Evolutionary conservation across 305 asterid species (phyloP).

Genomic region (Fraxinus xanthoxyloides): DNA sequence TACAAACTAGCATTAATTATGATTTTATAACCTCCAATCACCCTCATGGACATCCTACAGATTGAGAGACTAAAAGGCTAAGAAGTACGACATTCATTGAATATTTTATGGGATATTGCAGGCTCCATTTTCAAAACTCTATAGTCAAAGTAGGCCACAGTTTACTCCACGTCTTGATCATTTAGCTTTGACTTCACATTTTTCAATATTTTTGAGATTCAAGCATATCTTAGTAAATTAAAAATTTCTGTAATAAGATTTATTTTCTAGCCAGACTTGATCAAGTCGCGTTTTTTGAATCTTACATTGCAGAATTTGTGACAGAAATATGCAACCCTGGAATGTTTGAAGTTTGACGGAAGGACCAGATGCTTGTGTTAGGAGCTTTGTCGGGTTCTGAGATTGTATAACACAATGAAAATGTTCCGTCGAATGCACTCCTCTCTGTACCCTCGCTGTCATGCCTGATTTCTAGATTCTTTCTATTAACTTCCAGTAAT

Average conservation of each 20-base stretch:
- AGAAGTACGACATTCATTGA: not conserved
- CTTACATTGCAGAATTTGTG: not conserved
- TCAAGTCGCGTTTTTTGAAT: not conserved
- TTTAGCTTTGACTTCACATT: not conserved
- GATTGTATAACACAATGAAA: not conserved
- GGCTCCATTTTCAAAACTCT: not conserved
- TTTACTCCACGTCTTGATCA: not conserved
- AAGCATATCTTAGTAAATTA: not conserved
- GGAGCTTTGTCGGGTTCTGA: not conserved
- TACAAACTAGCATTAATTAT: not conserved
- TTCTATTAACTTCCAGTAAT: not conserved
- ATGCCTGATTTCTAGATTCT: not conserved
- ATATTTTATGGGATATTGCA: not conserved
- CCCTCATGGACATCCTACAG: not conserved
- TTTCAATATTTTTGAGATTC: not conserved
- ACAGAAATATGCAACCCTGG: not conserved
- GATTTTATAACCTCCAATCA: not conserved
- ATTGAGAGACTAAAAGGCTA: not conserved
- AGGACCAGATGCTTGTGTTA: not conserved
- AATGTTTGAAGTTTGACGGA: not conserved
- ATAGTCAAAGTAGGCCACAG: not conserved
- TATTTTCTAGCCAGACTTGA: not conserved
- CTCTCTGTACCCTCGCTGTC: not conserved
- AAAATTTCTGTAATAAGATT: not conserved
- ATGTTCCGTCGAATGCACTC: not conserved